A percentile compares a stretch with the other conserved stretches of the same genome.
These are phyloP conservation scores for Tetrahymena borealis DNA, from an alignment of 73 alveolate species.

Conservation along the genomic window DNA sequence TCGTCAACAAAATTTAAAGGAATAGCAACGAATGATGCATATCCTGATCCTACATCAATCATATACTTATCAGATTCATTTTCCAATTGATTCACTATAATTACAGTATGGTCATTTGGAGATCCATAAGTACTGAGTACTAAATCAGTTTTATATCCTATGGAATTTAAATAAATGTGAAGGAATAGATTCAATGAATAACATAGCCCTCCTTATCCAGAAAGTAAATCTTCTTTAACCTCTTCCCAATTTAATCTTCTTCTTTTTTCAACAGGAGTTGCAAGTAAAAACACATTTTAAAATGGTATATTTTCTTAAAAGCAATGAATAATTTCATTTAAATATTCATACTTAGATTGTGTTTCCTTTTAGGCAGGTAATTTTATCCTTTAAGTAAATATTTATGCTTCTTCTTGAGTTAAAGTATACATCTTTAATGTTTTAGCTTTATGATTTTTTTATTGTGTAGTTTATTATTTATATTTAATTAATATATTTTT, in stretches of 20 bases:
- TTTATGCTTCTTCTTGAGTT: not conserved
- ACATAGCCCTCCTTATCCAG: not conserved
- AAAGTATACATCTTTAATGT: no score
- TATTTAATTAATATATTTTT: no score
- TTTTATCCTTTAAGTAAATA: not conserved
- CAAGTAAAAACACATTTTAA: not conserved
- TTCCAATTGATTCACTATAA: not conserved
- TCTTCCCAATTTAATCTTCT: not conserved
- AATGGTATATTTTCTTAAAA: not conserved
- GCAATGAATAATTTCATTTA: not conserved
- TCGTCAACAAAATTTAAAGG: not conserved
- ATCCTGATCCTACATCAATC: not conserved
- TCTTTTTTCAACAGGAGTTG: not conserved
- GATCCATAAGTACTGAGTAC: not conserved
- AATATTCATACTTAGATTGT: not conserved
- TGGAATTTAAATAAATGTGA: not conserved
- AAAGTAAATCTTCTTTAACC: not conserved
- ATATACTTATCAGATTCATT: not conserved
- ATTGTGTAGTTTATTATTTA: no score
- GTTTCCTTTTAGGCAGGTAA: not conserved
- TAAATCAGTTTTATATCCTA: not conserved
- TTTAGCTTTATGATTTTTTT: no score
- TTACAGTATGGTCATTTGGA: not conserved
- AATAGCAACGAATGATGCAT: not conserved
- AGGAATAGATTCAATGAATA: not conserved